Conservation (phyloP, 352 stramenopile genomes). For the Pythium phragmitis region DNA sequence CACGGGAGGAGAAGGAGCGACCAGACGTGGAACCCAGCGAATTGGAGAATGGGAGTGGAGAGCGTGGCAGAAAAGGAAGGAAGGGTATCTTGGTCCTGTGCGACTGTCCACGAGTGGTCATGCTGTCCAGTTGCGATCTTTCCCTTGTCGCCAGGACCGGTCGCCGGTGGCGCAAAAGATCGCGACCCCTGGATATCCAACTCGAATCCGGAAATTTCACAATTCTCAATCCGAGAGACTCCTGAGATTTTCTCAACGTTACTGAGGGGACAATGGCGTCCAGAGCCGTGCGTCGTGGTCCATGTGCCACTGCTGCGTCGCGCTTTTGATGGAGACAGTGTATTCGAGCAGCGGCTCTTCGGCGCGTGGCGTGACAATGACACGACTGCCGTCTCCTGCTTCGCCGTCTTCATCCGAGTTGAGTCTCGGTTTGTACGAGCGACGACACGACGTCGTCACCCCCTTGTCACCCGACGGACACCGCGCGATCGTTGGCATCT, state of each 20-base stretch:
- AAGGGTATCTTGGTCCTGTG: no score
- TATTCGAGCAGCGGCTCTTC: conserved; percentile 24
- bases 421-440: conserved; percentile 27
- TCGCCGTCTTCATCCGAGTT: conserved; percentile 30
- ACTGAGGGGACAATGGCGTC: conserved; percentile 10
- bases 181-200: no score
- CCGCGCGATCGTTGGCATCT: conserved; percentile 31
- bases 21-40: background rate
- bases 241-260: background rate
- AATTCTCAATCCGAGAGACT: background rate
- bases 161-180: no score
- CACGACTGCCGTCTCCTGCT: conserved; percentile 9
- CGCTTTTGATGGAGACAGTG: conserved; percentile 32
- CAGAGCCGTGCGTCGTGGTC: conserved; percentile 41
- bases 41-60: background rate
- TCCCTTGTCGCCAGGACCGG: no score
- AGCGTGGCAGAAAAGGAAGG: background rate
- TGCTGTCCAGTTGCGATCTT: no score
- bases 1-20: background rate
- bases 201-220: background rate
- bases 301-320: conserved; percentile 52
- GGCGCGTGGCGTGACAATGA: background rate
- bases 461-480: conserved; percentile 2
- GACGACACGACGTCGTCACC: conserved; percentile 2
- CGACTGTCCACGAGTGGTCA: no score